Conservation (phyloP, 139 green algal genomes). For the Chlorella vulgaris region DNA sequence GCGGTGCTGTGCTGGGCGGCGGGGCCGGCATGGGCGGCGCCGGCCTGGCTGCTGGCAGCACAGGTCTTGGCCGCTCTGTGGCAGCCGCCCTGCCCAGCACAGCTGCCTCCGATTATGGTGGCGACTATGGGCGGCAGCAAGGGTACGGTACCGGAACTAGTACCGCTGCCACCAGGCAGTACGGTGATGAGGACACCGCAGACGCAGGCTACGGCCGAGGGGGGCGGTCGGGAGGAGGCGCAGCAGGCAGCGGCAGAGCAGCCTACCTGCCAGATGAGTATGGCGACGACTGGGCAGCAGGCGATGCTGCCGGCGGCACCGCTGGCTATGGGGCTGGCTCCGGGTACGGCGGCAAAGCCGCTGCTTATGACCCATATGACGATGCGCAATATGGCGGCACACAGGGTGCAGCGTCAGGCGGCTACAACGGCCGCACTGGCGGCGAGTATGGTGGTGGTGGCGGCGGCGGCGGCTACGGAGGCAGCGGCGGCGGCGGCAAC, state of each 20-base stretch:
- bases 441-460: not conserved
- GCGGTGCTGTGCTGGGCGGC: too few relatives aligned
- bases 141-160: too few relatives aligned
- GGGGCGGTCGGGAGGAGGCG: not conserved
- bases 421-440: not conserved
- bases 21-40: too few relatives aligned
- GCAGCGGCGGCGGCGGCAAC: not conserved
- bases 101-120: not conserved
- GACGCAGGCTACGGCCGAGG: not conserved
- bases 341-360: not conserved
- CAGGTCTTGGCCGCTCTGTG: not conserved
- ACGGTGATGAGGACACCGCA: not conserved
- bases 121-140: not conserved
- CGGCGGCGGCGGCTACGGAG: not conserved
- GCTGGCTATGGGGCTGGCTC: not conserved
- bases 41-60: not conserved
- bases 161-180: not conserved
- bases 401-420: too few relatives aligned
- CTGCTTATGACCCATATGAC: too few relatives aligned
- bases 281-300: not conserved
- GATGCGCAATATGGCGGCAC: too few relatives aligned
- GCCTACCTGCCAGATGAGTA: not conserved
- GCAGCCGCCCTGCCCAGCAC: not conserved
- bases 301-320: not conserved
- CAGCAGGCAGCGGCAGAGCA: not conserved